These are phyloP conservation scores for Penicillium antarcticum DNA, from an alignment of 495 filamentous ascomycete species.

Conservation along the genomic window DNA sequence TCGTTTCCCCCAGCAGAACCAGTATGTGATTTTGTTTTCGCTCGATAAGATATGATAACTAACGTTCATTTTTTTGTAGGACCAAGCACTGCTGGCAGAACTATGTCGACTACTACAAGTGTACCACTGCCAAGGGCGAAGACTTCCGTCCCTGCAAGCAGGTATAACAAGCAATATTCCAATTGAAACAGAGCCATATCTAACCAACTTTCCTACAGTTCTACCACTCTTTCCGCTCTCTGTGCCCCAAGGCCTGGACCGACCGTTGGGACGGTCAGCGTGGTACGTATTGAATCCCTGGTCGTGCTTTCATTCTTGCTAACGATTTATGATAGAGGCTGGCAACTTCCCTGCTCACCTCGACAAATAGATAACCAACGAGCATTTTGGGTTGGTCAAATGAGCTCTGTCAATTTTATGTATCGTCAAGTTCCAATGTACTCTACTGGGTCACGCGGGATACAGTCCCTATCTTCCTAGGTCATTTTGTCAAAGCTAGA, in stretches of 20 bases:
- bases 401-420: conserved; percentile 28
- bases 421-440: conserved; percentile 43
- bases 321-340: conserved; percentile 56
- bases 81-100: conserved; percentile 96
- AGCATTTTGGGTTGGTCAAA: conserved; percentile 19
- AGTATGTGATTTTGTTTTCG: conserved; percentile 45
- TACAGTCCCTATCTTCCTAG: conserved; percentile 26
- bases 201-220: conserved; percentile 57
- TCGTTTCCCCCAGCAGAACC: conserved; percentile 98
- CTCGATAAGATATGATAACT: background rate
- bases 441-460: conserved; percentile 40
- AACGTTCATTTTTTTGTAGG: conserved; percentile 29
- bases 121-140: conserved; percentile 96
- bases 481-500: conserved; percentile 15
- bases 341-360: conserved; percentile 80
- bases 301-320: conserved; percentile 10
- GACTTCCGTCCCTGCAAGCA: conserved; percentile 97
- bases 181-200: background rate
- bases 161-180: conserved; percentile 45
- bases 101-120: conserved; percentile 99
- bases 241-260: conserved; percentile 94
- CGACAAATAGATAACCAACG: conserved; percentile 34
- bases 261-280: conserved; percentile 96
- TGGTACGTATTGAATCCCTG: conserved; percentile 58
- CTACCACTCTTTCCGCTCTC: conserved; percentile 89